Base-by-base conservation (phyloP, 2,329 filamentous ascomycete genomes). In the Cryoendolithus antarcticus region DNA sequence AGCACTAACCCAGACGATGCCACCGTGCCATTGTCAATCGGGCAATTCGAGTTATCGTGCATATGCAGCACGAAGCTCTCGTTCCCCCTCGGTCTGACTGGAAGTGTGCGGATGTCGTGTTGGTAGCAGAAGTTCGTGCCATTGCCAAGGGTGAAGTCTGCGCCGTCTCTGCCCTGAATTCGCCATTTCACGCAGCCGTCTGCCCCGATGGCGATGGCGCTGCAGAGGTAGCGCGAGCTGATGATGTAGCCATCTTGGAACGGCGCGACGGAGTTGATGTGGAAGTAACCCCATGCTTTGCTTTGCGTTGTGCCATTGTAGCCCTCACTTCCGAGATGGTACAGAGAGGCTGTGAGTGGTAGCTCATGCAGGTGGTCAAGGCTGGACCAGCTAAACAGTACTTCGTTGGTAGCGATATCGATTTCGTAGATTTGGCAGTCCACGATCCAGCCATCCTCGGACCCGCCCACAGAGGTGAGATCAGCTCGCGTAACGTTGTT, bases 361-460 rank as follows among this genome's bases (percentile, higher is more conserved):
- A 8, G n/a, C 7, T 63, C 58, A 2, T 57, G 53, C n/a, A 71
- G 57, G 49, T 73, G 65, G 32, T 72, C 67, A 3, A 74, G 54
- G 45, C 64, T 67, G 29, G 59, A 61, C 71, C 71, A 74, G 44
- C 74, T 70, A 44, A 74, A 75, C 9, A 73, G 46, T 1, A 74
- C 50, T 24, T 67, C 55, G 3, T 69, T 69, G 3, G 67, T 71
- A 15, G 63, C 56, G 31, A 71, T 66, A 42, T 71, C 62, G 28
- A 70, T 52, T 48, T 70, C 66, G 15, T 19, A 19, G 15, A 19
- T 19, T 19, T 19, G 15, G 15, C 15, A 19, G 15, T 19, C 15
- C 15, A 19, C 15, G 15, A 19, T 19, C 15, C 15, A 19, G 15
- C 15, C 15, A 19, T 19, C 15, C 15, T 19, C 15, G 15, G 15